phyloP scores from a whole-genome alignment of 2,329 filamentous ascomycete genomes.

The Trichoderma hamatum region DNA sequence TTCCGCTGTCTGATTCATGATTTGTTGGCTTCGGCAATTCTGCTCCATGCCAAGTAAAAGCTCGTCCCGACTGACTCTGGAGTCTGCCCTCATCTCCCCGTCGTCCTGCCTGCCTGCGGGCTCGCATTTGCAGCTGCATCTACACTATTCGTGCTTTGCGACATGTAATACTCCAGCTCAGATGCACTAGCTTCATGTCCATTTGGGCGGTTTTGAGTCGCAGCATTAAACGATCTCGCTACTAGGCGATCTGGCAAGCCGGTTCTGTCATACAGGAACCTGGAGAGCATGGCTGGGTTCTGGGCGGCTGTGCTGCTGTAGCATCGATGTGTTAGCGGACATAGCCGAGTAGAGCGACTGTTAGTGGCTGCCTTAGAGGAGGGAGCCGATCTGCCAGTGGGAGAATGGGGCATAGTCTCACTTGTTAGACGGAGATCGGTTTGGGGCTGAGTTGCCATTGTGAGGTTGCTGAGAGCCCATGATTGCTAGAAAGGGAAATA shows the following conservation, averaged over 20 bases:
- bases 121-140: not conserved
- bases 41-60: not conserved
- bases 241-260: slow-evolving; percentile 23
- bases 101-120: not conserved
- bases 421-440: not conserved
- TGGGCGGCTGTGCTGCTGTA: slow-evolving; percentile 20
- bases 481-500: not conserved
- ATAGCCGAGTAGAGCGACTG: slow-evolving; percentile 4
- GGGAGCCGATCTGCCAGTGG: slow-evolving; percentile 8
- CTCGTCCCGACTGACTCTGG: not conserved
- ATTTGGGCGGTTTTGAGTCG: not conserved
- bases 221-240: slow-evolving; percentile 18
- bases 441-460: slow-evolving; percentile 19
- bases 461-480: slow-evolving; percentile 9
- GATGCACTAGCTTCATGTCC: not conserved
- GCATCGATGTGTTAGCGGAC: slow-evolving; percentile 20
- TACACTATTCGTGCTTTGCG: not conserved
- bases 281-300: slow-evolving; percentile 8
- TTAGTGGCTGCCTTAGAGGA: slow-evolving; percentile 1
- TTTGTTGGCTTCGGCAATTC: not conserved
- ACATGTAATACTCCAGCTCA: slow-evolving; percentile 17
- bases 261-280: slow-evolving; percentile 23
- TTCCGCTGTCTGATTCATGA: not conserved
- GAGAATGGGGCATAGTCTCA: not conserved
- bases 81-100: not conserved